Evolutionary conservation across 140 eudicot species (phyloP).

Genomic region (Artemisia princeps): DNA sequence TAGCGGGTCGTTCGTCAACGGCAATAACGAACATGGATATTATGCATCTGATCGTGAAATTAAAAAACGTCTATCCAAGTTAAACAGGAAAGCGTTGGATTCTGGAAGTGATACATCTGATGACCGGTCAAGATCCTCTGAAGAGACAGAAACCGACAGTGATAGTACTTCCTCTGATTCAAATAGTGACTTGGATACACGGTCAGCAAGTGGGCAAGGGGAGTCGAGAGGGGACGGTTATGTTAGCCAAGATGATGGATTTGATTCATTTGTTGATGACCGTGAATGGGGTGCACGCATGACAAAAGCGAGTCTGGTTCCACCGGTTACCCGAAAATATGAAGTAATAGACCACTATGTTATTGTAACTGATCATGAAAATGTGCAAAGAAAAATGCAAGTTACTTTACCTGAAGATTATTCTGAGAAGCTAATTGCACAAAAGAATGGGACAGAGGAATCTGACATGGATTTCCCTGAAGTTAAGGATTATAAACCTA

Average conservation of each 20-base stretch:
- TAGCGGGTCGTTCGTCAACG: slow-evolving; percentile 40
- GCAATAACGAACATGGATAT: slow-evolving; percentile 48
- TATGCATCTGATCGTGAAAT: slow-evolving; percentile 78
- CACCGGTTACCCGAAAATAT: slow-evolving; percentile 91
- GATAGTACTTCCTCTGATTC: slow-evolving; percentile 52
- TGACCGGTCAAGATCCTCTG: slow-evolving; percentile 58
- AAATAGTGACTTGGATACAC: slow-evolving; percentile 52
- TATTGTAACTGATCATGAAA: slow-evolving; percentile 78
- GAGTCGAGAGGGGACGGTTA: slow-evolving; percentile 45
- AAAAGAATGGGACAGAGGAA: slow-evolving; percentile 81
- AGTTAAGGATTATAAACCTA: slow-evolving; percentile 79
- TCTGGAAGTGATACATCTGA: slow-evolving; percentile 78
- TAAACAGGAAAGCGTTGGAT: slow-evolving; percentile 49
- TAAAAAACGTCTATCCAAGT: slow-evolving; percentile 55
- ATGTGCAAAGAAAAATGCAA: slow-evolving; percentile 76
- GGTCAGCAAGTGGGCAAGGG: slow-evolving; percentile 33
- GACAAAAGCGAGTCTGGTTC: slow-evolving; percentile 94
- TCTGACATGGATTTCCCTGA: slow-evolving; percentile 97
- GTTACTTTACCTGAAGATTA: slow-evolving; percentile 84
- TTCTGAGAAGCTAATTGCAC: slow-evolving; percentile 64
- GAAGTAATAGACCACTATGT: slow-evolving; percentile 86
- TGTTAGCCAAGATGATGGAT: slow-evolving; percentile 49
- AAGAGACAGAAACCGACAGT: slow-evolving; percentile 52
- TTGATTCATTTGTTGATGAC: slow-evolving; percentile 57
- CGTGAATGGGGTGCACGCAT: slow-evolving; percentile 99